Evolutionary conservation across 208 protist genomes (phyloP).

Genomic region (Phytomonas serpens): DNA sequence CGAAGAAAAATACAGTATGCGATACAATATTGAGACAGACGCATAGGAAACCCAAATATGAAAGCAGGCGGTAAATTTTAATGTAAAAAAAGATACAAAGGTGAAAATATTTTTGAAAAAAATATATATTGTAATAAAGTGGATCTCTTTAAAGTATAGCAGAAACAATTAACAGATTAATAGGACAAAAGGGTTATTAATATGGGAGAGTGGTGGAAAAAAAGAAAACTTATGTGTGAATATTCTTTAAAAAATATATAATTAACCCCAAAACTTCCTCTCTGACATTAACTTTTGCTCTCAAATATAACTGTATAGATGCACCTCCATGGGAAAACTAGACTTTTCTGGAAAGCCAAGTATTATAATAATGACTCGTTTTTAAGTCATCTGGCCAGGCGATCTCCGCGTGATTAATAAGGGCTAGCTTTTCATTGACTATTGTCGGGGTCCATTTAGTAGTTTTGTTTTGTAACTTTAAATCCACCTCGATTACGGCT

Average conservation of each 20-base stretch:
- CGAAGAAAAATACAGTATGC: constrained; percentile 9
- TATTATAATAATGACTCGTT: neutral
- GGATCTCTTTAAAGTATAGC: constrained; percentile 3
- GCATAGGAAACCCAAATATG: constrained; percentile 8
- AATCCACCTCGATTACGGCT: neutral
- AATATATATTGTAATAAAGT: neutral
- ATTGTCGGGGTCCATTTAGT: neutral
- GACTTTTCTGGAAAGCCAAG: neutral
- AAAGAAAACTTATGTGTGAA: neutral
- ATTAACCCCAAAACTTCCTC: neutral
- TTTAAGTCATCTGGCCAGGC: constrained; percentile 8
- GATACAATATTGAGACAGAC: neutral
- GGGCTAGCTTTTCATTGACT: neutral
- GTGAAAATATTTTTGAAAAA: constrained; percentile 4
- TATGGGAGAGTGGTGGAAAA: neutral
- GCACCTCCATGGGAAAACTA: neutral
- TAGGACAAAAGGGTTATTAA: neutral
- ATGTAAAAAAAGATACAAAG: neutral
- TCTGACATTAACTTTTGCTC: neutral
- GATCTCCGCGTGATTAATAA: constrained; percentile 19
- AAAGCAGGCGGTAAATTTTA: neutral
- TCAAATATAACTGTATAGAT: neutral
- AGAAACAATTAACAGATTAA: constrained; percentile 5
- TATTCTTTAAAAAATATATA: neutral
- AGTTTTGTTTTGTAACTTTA: neutral